Evolutionary conservation across 129 eudicot genomes (phyloP), one percentile per base, ranked within the genome.

Genomic region (Rutidosis leptorrhynchoides): DNA sequence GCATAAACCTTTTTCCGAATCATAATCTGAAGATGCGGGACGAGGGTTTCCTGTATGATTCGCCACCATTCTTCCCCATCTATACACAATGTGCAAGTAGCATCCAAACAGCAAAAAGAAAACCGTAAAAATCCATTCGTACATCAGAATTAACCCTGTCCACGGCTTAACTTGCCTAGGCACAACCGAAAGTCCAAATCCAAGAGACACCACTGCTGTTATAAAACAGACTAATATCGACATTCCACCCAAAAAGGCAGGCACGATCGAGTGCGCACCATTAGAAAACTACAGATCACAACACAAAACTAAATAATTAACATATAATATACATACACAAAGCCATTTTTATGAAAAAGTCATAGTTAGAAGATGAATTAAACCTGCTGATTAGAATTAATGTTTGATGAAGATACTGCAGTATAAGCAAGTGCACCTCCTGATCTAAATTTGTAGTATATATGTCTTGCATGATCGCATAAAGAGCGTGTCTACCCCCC

Each of bases 141-240:
- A 92, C 91, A 85, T 83, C 69, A 92, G 85, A 58, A 88, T 72
- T 74, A 92, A 71, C 20, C 98, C 98, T 28, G 96, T 92, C 96
- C 96, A 88, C 7, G 98, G 98, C 73, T 74, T 84, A 56, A 88
- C 85, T 89, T 92, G 98, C 19, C 87, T 82, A 62, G 98, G 98
- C 65, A 92, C 94, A 62, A 88, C 75, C 5, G 82, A 74, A 58
- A 92, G 62, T 29, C 89, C 80, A 52, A 92, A 72, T 62, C 79
- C 96, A 63, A 92, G 95, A 32, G 98, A 85, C 62, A 80, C 64
- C 52, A 88, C 37, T 53, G 81, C 85, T 30, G 81, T 80, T 69
- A 82, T 35, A 73, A 92, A 84, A 77, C 98, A 85, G 42, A 80
- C 61, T 28, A 74, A 69, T 58, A 88, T 66, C 6, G 98, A 92